phyloP scores from a whole-genome alignment of 1,139 yeast genomes.

The Kodamaea sp. region DNA sequence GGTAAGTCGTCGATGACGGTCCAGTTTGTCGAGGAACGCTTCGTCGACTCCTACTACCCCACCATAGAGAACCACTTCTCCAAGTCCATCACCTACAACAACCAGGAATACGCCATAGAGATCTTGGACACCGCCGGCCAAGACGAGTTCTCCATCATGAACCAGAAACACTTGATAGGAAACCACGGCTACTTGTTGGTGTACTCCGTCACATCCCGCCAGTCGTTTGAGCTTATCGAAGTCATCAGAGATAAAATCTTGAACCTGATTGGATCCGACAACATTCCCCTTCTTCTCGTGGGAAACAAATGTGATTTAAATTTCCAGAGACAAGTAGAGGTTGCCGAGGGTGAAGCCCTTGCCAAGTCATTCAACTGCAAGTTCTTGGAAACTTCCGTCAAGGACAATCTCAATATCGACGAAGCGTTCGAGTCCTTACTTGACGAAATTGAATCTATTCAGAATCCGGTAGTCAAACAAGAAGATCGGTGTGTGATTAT shows the following conservation, averaged over 20 bases:
- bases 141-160: constrained; percentile 84
- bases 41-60: constrained; percentile 88
- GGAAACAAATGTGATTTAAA: constrained; percentile 83
- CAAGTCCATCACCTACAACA: constrained; percentile 68
- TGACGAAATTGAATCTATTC: constrained; percentile 66
- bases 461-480: constrained; percentile 45
- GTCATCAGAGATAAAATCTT: constrained; percentile 83
- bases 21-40: constrained; percentile 84
- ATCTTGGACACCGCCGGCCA: constrained; percentile 95
- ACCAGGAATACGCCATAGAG: constrained; percentile 80
- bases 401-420: constrained; percentile 65
- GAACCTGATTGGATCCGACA: constrained; percentile 70
- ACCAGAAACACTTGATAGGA: constrained; percentile 80
- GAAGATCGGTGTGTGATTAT: constrained; percentile 42
- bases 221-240: constrained; percentile 76
- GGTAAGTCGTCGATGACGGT: constrained; percentile 89
- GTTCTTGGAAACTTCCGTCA: constrained; percentile 84
- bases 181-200: constrained; percentile 84
- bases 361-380: constrained; percentile 65
- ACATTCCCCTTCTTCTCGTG: constrained; percentile 76
- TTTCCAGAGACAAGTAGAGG: constrained; percentile 63
- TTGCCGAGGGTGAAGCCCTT: constrained; percentile 62
- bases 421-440: constrained; percentile 67
- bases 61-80: constrained; percentile 90
- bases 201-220: constrained; percentile 77